Base-by-base conservation (phyloP, 2,329 filamentous ascomycete species). In the Fusarium tjaetaba region DNA sequence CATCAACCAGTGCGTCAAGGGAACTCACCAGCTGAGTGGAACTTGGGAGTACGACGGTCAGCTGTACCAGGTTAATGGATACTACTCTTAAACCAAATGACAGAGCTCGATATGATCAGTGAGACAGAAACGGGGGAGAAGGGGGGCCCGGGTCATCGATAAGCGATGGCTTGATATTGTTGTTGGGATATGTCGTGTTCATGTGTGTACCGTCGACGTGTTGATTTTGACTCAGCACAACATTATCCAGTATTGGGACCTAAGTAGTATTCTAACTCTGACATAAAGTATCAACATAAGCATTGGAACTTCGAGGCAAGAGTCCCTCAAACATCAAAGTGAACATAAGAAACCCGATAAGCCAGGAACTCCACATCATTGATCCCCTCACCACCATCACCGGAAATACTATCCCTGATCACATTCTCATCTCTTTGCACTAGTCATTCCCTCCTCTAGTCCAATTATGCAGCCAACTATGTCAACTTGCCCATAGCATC, bases 51-150 rank as follows among this genome's bases (percentile, higher is more conserved):
- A 14, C 2, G 22, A 64, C 41, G 56, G 56, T 18, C 61, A 64
- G 15, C n/a, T 64, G 4, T 64, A 64, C 4, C 24, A 32, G 20
- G 0, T 28, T 0, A 51, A 62, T 10, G 43, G 56, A 5, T 52
- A 30, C 3, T 59, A 26, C 7, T 34, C 53, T n/a, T 57, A 34
- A 2, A 5, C 4, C 2, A 1, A 5, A 18, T 3, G 14, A 7
- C 0, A n/a, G 11, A 4, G 30, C 4, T 24, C 2, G 11, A 14
- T 2, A 24, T 32, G 0, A 32, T 10, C 1, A 2, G 5, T 3
- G 11, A 14, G 30, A 13, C 15, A 34, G 5, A 14, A 10, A 14
- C 6, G 0, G 3, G 2, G 30, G 30, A 2, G 46, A 32, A 7
- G 15, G 3, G 15, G 9, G 4, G 7, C 42, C 11, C 20, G 22